Percentiles rank a stretch among this genome's conserved stretches.
These are phyloP conservation scores for Amphicarpaea edgeworthii DNA, from an alignment of 306 rosid species.

Conservation along the genomic window DNA sequence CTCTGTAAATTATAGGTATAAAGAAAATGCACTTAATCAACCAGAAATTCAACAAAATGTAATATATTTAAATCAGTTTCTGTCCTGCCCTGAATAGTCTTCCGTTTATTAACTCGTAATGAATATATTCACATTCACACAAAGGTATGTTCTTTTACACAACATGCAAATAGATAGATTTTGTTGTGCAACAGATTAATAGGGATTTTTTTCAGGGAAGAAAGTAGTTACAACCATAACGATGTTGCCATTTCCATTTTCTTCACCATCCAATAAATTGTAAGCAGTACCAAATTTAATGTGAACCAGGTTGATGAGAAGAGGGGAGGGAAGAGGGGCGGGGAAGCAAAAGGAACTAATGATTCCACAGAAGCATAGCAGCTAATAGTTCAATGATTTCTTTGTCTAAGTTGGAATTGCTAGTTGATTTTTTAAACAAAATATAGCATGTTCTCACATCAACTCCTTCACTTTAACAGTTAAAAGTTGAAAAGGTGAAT, in stretches of 20 bases:
- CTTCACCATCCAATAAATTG: conserved; percentile 5
- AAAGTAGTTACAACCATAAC: not conserved
- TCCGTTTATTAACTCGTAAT: not conserved
- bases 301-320: conserved; percentile 3
- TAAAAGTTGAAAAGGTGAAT: no score
- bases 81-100: not conserved
- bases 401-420: not conserved
- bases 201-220: not conserved
- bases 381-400: not conserved
- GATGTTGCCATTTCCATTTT: not conserved
- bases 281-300: conserved; percentile 14
- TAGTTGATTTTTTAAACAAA: not conserved
- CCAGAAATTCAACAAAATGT: conserved; percentile 24
- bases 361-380: not conserved
- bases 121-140: not conserved
- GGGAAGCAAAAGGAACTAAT: not conserved
- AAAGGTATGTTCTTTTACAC: not conserved
- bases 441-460: not conserved
- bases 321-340: no score
- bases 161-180: not conserved
- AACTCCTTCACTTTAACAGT: no score
- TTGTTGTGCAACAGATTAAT: not conserved
- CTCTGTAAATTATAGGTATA: not conserved
- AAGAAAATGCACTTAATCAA: conserved; percentile 29
- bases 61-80: not conserved